A percentile compares a stretch with the other conserved stretches of the same genome.
phyloP scores from a whole-genome alignment of 2,329 filamentous ascomycete genomes.

The Paecilomyces niveus region DNA sequence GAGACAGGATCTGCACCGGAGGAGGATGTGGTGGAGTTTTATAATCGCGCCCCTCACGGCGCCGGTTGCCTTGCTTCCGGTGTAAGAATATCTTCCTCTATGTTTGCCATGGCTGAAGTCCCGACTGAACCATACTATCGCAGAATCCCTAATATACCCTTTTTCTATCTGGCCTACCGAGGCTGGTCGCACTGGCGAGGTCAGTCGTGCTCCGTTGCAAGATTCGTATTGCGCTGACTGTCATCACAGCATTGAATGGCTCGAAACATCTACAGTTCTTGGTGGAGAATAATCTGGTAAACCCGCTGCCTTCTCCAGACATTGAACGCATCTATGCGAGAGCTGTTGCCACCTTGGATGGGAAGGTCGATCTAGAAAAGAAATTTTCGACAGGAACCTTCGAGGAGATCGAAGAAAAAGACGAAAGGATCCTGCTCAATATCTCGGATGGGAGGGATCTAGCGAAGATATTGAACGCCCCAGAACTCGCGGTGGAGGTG shows the following conservation, averaged over 20 bases:
- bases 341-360: slow-evolving; percentile 26
- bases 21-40: slow-evolving; percentile 72
- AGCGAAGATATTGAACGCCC: slow-evolving; percentile 57
- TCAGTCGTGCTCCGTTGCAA: slow-evolving; percentile 22
- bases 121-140: slow-evolving; percentile 5
- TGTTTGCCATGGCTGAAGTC: background rate
- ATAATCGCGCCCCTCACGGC: slow-evolving; percentile 74
- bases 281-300: slow-evolving; percentile 63
- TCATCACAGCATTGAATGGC: slow-evolving; percentile 62
- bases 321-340: slow-evolving; percentile 68
- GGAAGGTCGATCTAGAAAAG: slow-evolving; percentile 20
- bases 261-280: slow-evolving; percentile 81
- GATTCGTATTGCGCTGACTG: slow-evolving; percentile 6
- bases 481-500: slow-evolving; percentile 64
- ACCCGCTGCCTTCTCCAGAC: slow-evolving; percentile 55
- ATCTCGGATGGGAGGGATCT: slow-evolving; percentile 49
- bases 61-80: slow-evolving; percentile 74
- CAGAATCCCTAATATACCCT: slow-evolving; percentile 87
- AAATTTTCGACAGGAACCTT: slow-evolving; percentile 19
- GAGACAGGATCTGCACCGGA: slow-evolving; percentile 68
- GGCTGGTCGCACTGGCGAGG: slow-evolving; percentile 82
- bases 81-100: slow-evolving; percentile 52
- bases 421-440: slow-evolving; percentile 40
- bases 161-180: slow-evolving; percentile 90
- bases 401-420: slow-evolving; percentile 30